phyloP scores from a whole-genome alignment of 495 filamentous ascomycete genomes.

The Sabuloglossum arenarium region DNA sequence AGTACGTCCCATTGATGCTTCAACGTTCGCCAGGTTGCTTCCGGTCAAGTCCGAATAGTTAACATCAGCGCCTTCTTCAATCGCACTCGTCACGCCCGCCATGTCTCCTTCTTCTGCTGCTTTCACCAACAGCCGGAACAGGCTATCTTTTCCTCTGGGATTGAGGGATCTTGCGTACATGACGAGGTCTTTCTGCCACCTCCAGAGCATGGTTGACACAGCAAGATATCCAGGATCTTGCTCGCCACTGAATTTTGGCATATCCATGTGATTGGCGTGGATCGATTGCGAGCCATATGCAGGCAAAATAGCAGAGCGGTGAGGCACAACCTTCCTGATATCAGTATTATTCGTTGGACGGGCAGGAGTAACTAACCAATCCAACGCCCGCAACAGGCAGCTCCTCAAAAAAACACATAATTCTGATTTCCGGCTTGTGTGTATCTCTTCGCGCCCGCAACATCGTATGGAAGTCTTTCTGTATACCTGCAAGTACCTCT shows the following conservation, averaged over 20 bases:
- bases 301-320: slow-evolving; percentile 6
- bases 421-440: neutral
- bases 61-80: too few species aligned
- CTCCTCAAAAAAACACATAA: neutral
- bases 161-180: too few species aligned
- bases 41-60: too few species aligned
- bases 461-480: slow-evolving; percentile 9
- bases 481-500: slow-evolving; percentile 6
- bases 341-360: too few species aligned
- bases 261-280: slow-evolving; percentile 6
- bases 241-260: slow-evolving; percentile 6
- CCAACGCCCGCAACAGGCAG: neutral
- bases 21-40: too few species aligned
- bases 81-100: too few species aligned
- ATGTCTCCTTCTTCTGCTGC: too few species aligned
- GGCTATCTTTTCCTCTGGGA: too few species aligned
- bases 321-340: slow-evolving; percentile 8
- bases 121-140: too few species aligned
- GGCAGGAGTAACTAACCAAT: neutral
- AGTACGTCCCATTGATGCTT: too few species aligned
- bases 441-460: neutral
- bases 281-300: slow-evolving; percentile 4
- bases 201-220: neutral
- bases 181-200: too few species aligned
- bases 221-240: slow-evolving; percentile 3